Conservation (phyloP, 306 rosid species). For the Senna siamea region DNA sequence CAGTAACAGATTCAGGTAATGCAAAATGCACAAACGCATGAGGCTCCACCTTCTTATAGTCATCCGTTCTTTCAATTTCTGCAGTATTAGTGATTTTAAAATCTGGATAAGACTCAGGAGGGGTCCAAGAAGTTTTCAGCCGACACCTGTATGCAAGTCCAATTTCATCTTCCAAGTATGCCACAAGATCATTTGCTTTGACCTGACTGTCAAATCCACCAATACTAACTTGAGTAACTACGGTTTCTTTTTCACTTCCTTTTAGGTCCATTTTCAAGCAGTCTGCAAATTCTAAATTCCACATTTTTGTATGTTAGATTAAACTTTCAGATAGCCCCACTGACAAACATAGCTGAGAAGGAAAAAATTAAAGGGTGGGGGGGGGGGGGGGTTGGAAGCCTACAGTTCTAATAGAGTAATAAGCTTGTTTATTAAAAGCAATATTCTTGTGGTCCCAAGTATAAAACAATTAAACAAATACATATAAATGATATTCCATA, state of each 20-base stretch:
- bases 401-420: neutral
- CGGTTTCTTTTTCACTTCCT: conserved; percentile 37
- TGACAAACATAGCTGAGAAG: neutral
- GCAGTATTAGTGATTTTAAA: conserved; percentile 37
- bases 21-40: conserved; percentile 77
- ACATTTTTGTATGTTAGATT: neutral
- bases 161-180: conserved; percentile 50
- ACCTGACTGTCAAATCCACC: conserved; percentile 60
- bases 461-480: neutral
- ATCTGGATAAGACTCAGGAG: conserved; percentile 60
- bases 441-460: conserved; percentile 5
- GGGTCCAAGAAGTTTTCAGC: conserved; percentile 69
- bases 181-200: conserved; percentile 51
- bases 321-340: neutral
- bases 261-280: conserved; percentile 46
- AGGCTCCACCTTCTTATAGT: conserved; percentile 50
- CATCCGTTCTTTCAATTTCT: conserved; percentile 33
- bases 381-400: neutral
- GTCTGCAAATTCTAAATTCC: neutral
- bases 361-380: neutral
- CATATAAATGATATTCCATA: neutral
- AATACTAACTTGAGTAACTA: conserved; percentile 63
- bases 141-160: conserved; percentile 66
- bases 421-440: neutral
- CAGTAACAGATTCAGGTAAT: conserved; percentile 38